Evolutionary conservation across 2,329 filamentous ascomycete species (phyloP), one percentile per base, ranked within the genome.

Genomic region (Epichloe hybrida): DNA sequence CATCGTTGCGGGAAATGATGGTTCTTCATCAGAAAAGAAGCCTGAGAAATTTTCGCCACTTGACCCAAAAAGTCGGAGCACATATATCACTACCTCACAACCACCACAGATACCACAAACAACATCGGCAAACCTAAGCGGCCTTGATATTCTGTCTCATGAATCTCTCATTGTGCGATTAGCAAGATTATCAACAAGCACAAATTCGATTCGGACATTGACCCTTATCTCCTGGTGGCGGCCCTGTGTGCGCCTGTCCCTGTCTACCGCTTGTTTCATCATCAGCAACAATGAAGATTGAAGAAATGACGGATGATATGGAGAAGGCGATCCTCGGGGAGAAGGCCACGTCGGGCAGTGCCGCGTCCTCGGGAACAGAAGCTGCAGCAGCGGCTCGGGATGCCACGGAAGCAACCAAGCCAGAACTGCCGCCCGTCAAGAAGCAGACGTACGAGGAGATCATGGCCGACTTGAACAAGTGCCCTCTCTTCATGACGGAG

Each of bases 401-500:
- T 20, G 42, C 52, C 23, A 31, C 52, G 4, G 59, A 59, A n/a
- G 62, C 59, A n/a, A 62, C 59, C 5, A 60, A 56, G 46, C 74
- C 75, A 0, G 66, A 68, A 49, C 69, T 78, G 23, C 73, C 76
- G 3, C 73, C 75, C 68, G 21, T 57, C 66, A 56, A 60, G 23
- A 61, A 69, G 58, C 76, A 74, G 65, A 74, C 76, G 4, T 67
- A 74, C 3, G 76, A 78, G 38, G 76, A 81, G 58, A 72, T 80
- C 36, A 64, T 75, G 51, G 73, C 72, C 9, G 77, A 81, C 46
- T 67, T 81, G 41, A 79, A 79, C 64, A 73, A 73, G 63, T 77
- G 73, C 35, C 93, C 93, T 6, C 77, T 98, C 38, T 98, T 98
- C 74, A 98, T 98, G 93, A 97, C 89, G 34, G 83, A 87, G 58